These are phyloP conservation scores for Cyberlindnera amylophila DNA, from an alignment of 805 yeast genomes.

Conservation along the genomic window DNA sequence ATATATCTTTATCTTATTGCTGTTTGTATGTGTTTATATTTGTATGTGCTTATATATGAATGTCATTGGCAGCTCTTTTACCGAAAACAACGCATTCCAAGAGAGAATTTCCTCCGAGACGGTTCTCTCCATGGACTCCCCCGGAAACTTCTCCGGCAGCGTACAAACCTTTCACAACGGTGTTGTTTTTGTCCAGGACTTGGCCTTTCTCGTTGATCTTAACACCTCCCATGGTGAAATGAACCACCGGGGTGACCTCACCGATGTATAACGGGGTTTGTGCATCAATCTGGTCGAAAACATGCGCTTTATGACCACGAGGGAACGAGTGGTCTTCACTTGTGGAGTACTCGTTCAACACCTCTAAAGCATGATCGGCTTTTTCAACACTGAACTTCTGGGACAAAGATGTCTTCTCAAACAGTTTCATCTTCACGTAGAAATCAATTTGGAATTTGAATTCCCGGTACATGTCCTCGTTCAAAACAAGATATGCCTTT, in stretches of 20 bases:
- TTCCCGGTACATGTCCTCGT: conserved; percentile 40
- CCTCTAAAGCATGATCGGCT: conserved; percentile 23
- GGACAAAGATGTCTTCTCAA: conserved; percentile 28
- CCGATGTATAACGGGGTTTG: conserved; percentile 41
- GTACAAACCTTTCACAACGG: conserved; percentile 40
- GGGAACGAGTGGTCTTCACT: conserved; percentile 30
- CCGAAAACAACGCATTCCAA: conserved; percentile 45
- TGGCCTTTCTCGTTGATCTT: conserved; percentile 46
- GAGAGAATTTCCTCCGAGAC: conserved; percentile 36
- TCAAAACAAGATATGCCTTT: conserved; percentile 36
- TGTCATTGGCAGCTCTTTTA: conserved; percentile 39
- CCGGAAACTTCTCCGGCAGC: conserved; percentile 70
- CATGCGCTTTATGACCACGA: conserved; percentile 33
- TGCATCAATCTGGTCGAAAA: conserved; percentile 27
- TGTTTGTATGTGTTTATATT: too few species aligned
- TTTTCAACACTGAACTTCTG: conserved; percentile 29
- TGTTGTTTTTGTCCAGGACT: conserved; percentile 34
- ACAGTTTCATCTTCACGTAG: conserved; percentile 38
- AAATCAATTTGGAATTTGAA: conserved; percentile 50
- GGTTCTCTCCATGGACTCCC: conserved; percentile 62
- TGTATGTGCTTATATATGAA: too few species aligned
- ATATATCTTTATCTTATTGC: too few species aligned
- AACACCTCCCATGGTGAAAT: conserved; percentile 68
- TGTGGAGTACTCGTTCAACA: conserved; percentile 21
- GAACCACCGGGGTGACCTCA: conserved; percentile 57